Evolutionary conservation across 768 basidiomycete genomes (phyloP), one percentile per base, ranked within the genome.

Genomic region (Xerocomellus chrysenteron): DNA sequence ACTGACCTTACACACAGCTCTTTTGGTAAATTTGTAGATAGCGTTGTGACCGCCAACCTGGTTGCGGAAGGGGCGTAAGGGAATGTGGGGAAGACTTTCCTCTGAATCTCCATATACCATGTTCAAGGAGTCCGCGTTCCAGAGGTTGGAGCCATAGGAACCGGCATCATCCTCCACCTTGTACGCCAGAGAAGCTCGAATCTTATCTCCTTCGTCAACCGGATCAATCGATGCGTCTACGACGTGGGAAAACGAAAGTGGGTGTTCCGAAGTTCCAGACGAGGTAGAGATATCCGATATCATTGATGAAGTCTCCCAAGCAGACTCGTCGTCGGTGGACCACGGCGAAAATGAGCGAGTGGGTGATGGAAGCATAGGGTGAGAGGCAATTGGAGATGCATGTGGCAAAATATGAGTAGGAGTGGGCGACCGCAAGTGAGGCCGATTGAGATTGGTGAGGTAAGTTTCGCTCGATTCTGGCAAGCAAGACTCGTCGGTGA

Each of bases 1-100:
- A 72, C 89, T 66, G 64, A 97, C 96, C 86, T 99, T 99, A 80
- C 97, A 99, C 16, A 99, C 94, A 9, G 97, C 96, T 61, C 94
- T 83, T 67, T 93, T 93, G 4, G 95, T 98, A 63, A 99, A 98
- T 68, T 95, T 94, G 75, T 98, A 98, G 65, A 99, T 97, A 54
- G 93, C 90, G 61, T 85, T 92, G 70, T 99, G 97, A 4, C 97
- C 97, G 41, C 97, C 97, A 32, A 99, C 97, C 74, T 98, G 95
- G 65, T 99, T 97, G 47, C 92, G 86, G 75, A 98, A 99, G 6
- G 97, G 97, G 47, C 90, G 86, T 9, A 99, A 77, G 35, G 95
- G 96, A 47, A 99, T 94, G 56, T 94, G 92, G 2, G 90, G 91
- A 43, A 92, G 74, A 57, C 80, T 80, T 52, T 84, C 85, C 56